Evolutionary conservation across 306 rosid genomes (phyloP).

Genomic region (Adenanthera pavonina): DNA sequence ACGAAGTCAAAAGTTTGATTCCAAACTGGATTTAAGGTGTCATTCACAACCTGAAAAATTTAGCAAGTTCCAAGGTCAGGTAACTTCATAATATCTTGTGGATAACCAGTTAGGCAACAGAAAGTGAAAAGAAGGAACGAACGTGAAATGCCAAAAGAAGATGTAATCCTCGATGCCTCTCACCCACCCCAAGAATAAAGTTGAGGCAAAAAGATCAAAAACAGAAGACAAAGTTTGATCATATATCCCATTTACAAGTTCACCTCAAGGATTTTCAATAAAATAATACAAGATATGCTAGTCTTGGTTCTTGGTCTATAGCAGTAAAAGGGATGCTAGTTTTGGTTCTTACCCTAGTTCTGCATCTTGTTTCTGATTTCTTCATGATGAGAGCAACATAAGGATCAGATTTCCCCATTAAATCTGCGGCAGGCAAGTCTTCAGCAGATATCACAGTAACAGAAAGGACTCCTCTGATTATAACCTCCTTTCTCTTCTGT

Average conservation of each 20-base stretch:
- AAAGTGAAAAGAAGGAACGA: conserved; percentile 20
- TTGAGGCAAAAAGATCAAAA: conserved; percentile 18
- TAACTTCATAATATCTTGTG: conserved; percentile 19
- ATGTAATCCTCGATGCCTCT: conserved; percentile 30
- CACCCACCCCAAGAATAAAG: conserved; percentile 35
- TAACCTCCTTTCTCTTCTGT: conserved; percentile 80
- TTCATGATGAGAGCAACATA: conserved; percentile 80
- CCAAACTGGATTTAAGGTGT: conserved; percentile 93
- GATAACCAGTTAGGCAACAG: conserved; percentile 18
- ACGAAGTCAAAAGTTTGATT: conserved; percentile 96
- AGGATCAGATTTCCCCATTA: conserved; percentile 95
- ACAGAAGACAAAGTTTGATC: background rate
- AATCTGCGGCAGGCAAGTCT: conserved; percentile 86
- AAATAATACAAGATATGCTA: background rate
- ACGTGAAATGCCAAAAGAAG: background rate
- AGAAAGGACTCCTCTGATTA: conserved; percentile 88
- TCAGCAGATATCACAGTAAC: conserved; percentile 91
- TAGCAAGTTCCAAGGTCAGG: conserved; percentile 25
- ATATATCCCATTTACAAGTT: background rate
- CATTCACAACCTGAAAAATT: conserved; percentile 82
- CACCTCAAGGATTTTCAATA: conserved; percentile 26
- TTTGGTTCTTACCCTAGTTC: conserved; percentile 75
- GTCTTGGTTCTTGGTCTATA: background rate
- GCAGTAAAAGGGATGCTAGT: background rate
- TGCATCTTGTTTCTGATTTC: conserved; percentile 80